Conservation (phyloP, 2,329 filamentous ascomycete genomes). For the Neopestalotiopsis sp. region DNA sequence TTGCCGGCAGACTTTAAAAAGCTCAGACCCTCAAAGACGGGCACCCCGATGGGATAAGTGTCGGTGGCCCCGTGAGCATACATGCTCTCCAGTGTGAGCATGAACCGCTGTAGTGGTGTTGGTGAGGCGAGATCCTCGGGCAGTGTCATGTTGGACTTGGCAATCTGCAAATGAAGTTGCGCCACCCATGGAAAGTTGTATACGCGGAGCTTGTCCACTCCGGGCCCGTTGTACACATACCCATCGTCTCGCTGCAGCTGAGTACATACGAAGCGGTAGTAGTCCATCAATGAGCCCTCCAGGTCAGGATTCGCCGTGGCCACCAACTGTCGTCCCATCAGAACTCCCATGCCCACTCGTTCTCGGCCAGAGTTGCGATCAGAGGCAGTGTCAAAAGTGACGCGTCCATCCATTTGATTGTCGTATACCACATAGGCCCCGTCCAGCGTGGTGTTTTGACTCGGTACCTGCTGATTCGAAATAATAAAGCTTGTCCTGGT, state of each 20-base stretch:
- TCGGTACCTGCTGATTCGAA: not conserved
- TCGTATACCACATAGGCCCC: slow-evolving; percentile 3
- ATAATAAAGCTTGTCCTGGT: not conserved
- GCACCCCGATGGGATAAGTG: not conserved
- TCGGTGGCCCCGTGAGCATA: not conserved
- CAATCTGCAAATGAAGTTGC: not conserved
- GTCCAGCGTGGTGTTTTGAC: not conserved
- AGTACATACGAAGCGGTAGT: not conserved
- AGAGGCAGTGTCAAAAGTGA: not conserved
- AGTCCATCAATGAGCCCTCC: not conserved
- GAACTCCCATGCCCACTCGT: not conserved
- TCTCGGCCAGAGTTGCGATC: not conserved
- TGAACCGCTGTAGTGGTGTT: not conserved
- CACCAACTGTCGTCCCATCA: not conserved
- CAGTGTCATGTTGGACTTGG: not conserved
- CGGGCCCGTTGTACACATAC: not conserved
- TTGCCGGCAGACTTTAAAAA: not conserved
- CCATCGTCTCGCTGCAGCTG: not conserved
- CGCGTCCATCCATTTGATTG: not conserved
- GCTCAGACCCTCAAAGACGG: not conserved
- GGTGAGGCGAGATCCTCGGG: not conserved
- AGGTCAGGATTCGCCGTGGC: not conserved
- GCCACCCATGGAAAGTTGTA: slow-evolving; percentile 4
- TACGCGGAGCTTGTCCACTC: not conserved
- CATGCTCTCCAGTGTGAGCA: slow-evolving; percentile 5